Conservation (phyloP, 805 yeast species). For the Grigorovia transvaalensis region DNA sequence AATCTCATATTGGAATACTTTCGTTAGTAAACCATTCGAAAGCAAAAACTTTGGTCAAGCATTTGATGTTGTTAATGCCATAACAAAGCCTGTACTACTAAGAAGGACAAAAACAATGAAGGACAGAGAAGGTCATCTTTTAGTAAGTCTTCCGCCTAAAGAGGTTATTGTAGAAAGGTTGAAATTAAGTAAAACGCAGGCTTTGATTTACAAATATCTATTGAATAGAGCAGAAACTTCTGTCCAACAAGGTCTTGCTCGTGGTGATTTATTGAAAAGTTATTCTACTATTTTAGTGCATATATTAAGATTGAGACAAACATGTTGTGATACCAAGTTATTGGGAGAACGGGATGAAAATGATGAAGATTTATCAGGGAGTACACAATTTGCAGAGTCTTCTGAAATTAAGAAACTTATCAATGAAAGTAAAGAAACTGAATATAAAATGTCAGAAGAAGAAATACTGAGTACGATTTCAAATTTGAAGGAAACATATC, state of each 20-base stretch:
- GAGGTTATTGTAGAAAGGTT: conserved; percentile 61
- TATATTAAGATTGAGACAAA: conserved; percentile 72
- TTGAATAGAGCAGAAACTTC: conserved; percentile 55
- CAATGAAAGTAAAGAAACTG: neutral
- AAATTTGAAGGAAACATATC: conserved; percentile 20
- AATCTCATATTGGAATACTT: conserved; percentile 77
- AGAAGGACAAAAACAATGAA: conserved; percentile 83
- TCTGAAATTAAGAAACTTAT: conserved; percentile 3
- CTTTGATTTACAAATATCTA: conserved; percentile 54
- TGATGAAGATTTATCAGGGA: conserved; percentile 36
- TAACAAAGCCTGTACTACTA: conserved; percentile 70
- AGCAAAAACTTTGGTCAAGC: conserved; percentile 61
- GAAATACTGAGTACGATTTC: conserved; percentile 1
- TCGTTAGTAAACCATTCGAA: conserved; percentile 76
- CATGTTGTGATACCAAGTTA: conserved; percentile 74
- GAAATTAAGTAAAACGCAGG: conserved; percentile 56
- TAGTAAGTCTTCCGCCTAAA: conserved; percentile 70
- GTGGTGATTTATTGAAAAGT: conserved; percentile 59
- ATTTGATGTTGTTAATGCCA: conserved; percentile 71
- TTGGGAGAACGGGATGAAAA: conserved; percentile 43
- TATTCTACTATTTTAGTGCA: conserved; percentile 77
- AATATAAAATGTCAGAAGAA: neutral
- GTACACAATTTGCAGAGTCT: conserved; percentile 6
- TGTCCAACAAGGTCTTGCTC: conserved; percentile 45
- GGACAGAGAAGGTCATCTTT: conserved; percentile 56